Conservation (phyloP, 805 yeast genomes). For the Wickerhamiella spandovensis region DNA sequence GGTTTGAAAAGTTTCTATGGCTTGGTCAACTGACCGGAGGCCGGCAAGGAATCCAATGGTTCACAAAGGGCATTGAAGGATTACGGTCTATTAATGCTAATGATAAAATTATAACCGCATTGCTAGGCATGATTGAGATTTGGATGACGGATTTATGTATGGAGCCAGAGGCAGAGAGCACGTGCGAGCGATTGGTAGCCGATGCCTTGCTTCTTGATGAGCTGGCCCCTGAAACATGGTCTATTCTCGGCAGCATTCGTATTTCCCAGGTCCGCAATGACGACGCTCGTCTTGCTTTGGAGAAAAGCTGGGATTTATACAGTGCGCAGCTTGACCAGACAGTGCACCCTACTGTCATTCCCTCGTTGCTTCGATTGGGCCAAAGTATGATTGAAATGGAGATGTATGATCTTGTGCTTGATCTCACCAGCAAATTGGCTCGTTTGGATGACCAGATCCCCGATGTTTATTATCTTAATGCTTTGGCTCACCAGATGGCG, state of each 20-base stretch:
- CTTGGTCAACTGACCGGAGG: conserved; percentile 89
- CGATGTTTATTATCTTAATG: conserved; percentile 74
- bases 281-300: conserved; percentile 61
- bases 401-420: conserved; percentile 48
- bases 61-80: conserved; percentile 48
- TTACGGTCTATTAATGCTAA: conserved; percentile 30
- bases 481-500: conserved; percentile 41
- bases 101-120: conserved; percentile 52
- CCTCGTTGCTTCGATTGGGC: conserved; percentile 58
- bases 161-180: conserved; percentile 75
- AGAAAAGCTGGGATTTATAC: conserved; percentile 61
- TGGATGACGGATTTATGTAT: conserved; percentile 98
- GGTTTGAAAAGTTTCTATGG: conserved; percentile 67
- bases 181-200: conserved; percentile 60
- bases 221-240: conserved; percentile 65
- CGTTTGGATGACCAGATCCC: conserved; percentile 75
- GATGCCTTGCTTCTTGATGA: conserved; percentile 43
- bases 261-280: conserved; percentile 68
- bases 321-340: conserved; percentile 27
- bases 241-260: conserved; percentile 70
- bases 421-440: conserved; percentile 51
- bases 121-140: conserved; percentile 68
- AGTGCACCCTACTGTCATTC: conserved; percentile 36
- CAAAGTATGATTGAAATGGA: conserved; percentile 71
- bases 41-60: conserved; percentile 46